phyloP scores from a whole-genome alignment of 192 early-diverging fungal genomes.

The Rhizophagus sp. region DNA sequence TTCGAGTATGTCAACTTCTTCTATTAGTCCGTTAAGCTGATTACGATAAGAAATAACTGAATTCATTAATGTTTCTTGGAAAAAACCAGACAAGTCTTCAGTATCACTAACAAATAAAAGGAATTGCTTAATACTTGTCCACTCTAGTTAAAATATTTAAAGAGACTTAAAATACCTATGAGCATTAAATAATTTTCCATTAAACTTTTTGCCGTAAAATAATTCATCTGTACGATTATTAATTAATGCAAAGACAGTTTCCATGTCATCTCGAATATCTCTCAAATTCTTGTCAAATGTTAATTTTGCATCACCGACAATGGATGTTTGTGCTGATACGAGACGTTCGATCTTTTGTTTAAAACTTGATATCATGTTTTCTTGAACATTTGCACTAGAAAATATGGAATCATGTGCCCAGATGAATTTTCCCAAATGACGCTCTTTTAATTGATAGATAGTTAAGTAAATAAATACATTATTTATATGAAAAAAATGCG shows the following conservation, averaged over 20 bases:
- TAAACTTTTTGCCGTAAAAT: neutral
- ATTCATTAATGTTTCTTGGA: conserved; percentile 18
- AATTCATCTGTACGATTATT: neutral
- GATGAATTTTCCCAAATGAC: conserved; percentile 26
- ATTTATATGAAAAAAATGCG: neutral
- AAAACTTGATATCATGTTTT: neutral
- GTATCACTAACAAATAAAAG: conserved; percentile 4
- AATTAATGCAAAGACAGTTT: neutral
- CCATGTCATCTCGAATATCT: conserved; percentile 18
- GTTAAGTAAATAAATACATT: neutral
- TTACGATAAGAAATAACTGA: conserved; percentile 19
- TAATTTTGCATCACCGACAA: conserved; percentile 5
- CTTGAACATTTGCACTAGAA: neutral
- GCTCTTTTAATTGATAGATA: conserved; percentile 5
- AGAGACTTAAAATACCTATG: neutral
- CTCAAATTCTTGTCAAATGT: conserved; percentile 21
- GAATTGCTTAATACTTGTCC: neutral
- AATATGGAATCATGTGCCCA: conserved; percentile 13
- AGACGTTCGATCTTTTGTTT: conserved; percentile 12
- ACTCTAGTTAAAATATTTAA: neutral
- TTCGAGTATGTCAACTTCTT: neutral
- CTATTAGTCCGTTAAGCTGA: conserved; percentile 12
- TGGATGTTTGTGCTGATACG: conserved; percentile 10
- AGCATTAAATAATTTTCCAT: conserved; percentile 5
- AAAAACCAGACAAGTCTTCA: conserved; percentile 3